Evolutionary conservation across 495 filamentous ascomycete species (phyloP).

Genomic region (Penicillium arizonense): DNA sequence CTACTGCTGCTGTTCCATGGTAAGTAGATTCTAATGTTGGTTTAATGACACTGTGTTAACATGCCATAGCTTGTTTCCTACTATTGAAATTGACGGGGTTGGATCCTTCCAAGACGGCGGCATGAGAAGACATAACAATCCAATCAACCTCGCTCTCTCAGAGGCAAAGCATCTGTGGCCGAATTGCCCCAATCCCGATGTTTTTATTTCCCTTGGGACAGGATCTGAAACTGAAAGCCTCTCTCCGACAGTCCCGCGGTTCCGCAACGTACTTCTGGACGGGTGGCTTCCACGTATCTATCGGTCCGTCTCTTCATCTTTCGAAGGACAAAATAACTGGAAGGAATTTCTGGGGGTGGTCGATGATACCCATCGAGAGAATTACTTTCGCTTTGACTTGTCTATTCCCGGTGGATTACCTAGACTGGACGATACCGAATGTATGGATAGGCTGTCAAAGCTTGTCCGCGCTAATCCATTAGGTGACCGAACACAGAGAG

Average conservation of each 20-base stretch:
- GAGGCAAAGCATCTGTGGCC: slow-evolving; percentile 24
- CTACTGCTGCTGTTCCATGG: slow-evolving; percentile 23
- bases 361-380: not conserved
- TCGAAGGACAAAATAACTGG: slow-evolving; percentile 7
- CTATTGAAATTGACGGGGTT: slow-evolving; percentile 11
- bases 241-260: not conserved
- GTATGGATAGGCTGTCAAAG: slow-evolving; percentile 1
- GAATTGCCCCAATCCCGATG: slow-evolving; percentile 8
- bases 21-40: not conserved
- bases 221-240: slow-evolving; percentile 6
- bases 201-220: slow-evolving; percentile 27
- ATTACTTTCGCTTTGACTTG: slow-evolving; percentile 3
- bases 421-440: slow-evolving; percentile 4
- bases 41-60: not conserved
- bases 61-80: slow-evolving; percentile 6
- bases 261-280: slow-evolving; percentile 11
- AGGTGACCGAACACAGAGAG: not conserved
- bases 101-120: slow-evolving; percentile 28
- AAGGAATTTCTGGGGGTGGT: slow-evolving; percentile 1
- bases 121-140: slow-evolving; percentile 32
- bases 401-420: slow-evolving; percentile 2
- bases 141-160: slow-evolving; percentile 27
- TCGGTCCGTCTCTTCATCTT: slow-evolving; percentile 2
- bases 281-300: slow-evolving; percentile 13
- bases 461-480: not conserved